A percentile compares a stretch with the other conserved stretches of the same genome.
These are phyloP conservation scores for Suhomyces maxii DNA, from an alignment of 1,139 yeast genomes.

Conservation along the genomic window DNA sequence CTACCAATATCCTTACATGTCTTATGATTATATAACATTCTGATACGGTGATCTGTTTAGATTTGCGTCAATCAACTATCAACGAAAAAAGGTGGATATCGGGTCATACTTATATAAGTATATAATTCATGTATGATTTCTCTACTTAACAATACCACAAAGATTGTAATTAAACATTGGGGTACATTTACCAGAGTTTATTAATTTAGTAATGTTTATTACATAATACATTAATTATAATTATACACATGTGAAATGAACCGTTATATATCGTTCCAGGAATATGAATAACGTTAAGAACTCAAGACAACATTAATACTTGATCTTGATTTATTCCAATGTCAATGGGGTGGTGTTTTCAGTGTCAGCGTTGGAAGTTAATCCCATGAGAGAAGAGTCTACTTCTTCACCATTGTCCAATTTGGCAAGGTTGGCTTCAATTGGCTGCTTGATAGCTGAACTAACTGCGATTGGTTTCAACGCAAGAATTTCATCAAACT, in stretches of 20 bases:
- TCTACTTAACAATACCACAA: no score
- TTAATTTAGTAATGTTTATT: no score
- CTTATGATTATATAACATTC: no score
- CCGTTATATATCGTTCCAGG: background rate
- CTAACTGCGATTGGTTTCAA: constrained; percentile 38
- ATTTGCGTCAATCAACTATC: no score
- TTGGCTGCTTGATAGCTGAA: constrained; percentile 28
- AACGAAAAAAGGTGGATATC: no score
- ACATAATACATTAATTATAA: background rate
- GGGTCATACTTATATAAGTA: no score
- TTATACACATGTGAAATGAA: background rate
- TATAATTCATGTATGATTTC: no score
- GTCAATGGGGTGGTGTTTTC: constrained; percentile 12
- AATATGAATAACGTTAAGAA: background rate
- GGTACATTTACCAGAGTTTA: background rate
- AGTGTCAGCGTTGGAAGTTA: constrained; percentile 12
- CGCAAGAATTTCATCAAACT: constrained; percentile 49
- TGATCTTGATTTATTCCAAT: constrained; percentile 2
- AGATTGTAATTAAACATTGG: no score
- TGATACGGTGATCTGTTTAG: no score
- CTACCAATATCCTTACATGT: no score
- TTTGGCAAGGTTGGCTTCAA: constrained; percentile 21
- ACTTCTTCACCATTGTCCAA: constrained; percentile 24
- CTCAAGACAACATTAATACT: no score
- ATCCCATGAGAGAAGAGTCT: constrained; percentile 22